Evolutionary conservation across 352 stramenopile genomes (phyloP), one percentile per base, ranked within the genome.

Genomic region (Blastocystis sp.): DNA sequence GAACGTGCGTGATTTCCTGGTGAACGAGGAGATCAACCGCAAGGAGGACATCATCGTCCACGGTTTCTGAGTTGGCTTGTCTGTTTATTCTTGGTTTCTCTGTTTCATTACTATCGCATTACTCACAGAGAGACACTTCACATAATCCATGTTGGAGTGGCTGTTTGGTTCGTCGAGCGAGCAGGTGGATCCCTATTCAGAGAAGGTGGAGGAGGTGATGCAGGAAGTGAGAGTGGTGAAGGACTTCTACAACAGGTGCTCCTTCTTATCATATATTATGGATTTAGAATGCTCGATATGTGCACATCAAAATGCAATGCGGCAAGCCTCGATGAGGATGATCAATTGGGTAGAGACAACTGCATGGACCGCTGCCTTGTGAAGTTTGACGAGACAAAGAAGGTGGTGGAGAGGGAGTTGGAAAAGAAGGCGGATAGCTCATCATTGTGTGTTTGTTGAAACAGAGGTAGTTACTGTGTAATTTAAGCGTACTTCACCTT

Each of bases 401-500:
- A 64, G 19, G 40, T 79, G 17, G 69, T 79, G 24, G 43, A 79
- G 19, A 17, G 24, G 40, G 21, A 60, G 7, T 52, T 79, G 10
- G 69, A 61, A 63, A 45, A 81, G 42, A 24, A 42, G 45, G 38
- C 21, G 34, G 63, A 61, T 21, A 21, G 6, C 14, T 57, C 19
- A 61, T n/a, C 45, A 61, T 77, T 6, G 1, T 40, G 7, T 77
- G 71, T 81, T 81, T 81, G 40, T 65, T 68, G 17, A 68, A 81
- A 81, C 71, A 57, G 48, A 57, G 48, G 6, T 57, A 57, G 14
- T 57, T 7, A 57, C 48, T 17, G 6, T 57, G 6, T 34, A 34
- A 76, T 4, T 77, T 57, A 77, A 7, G 68, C 68, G 28, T 77
- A 77, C 43, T 77, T 77, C 38, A 77, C 68, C 74, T 84, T 84